phyloP scores from a whole-genome alignment of 1,284 basidiomycete species.

The Chondrostereum purpureum region DNA sequence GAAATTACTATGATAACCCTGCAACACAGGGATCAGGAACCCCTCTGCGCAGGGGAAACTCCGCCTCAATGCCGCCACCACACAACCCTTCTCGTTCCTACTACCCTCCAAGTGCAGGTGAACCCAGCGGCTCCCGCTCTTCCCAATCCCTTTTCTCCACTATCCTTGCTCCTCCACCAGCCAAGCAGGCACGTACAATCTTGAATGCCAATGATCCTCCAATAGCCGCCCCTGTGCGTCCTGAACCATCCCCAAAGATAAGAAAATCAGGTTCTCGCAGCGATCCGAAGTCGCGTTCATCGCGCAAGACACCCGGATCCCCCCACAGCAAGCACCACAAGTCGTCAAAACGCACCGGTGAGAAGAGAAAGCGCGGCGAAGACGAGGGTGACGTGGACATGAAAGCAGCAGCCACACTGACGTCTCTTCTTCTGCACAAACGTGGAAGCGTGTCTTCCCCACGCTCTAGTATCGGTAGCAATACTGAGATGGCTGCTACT shows the following conservation, averaged over 20 bases:
- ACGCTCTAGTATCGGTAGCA: constrained; percentile 61
- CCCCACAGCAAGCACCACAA: constrained; percentile 26
- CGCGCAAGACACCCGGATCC: constrained; percentile 25
- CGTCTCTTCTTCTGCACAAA: constrained; percentile 53
- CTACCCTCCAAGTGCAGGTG: constrained; percentile 25
- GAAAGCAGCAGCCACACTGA: constrained; percentile 74
- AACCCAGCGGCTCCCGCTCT: constrained; percentile 7
- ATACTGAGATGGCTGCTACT: constrained; percentile 47
- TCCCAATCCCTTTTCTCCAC: constrained; percentile 63
- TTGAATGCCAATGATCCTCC: constrained; percentile 66
- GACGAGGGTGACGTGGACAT: constrained; percentile 56
- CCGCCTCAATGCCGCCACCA: constrained; percentile 46
- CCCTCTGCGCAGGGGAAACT: constrained; percentile 25
- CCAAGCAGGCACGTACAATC: constrained; percentile 67
- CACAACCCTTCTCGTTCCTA: constrained; percentile 34
- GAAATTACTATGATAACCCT: constrained; percentile 43
- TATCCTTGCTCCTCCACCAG: constrained; percentile 65
- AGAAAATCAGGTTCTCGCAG: constrained; percentile 36
- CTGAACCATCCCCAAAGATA: constrained; percentile 33
- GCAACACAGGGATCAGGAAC: constrained; percentile 35
- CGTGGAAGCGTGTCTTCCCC: constrained; percentile 57
- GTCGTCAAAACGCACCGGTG: constrained; percentile 19
- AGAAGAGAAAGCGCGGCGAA: constrained; percentile 20
- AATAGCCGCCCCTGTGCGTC: constrained; percentile 44
- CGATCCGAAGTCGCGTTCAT: constrained; percentile 20